Evolutionary conservation across 1,284 basidiomycete genomes (phyloP).

Genomic region (Heterobasidion parviporum): DNA sequence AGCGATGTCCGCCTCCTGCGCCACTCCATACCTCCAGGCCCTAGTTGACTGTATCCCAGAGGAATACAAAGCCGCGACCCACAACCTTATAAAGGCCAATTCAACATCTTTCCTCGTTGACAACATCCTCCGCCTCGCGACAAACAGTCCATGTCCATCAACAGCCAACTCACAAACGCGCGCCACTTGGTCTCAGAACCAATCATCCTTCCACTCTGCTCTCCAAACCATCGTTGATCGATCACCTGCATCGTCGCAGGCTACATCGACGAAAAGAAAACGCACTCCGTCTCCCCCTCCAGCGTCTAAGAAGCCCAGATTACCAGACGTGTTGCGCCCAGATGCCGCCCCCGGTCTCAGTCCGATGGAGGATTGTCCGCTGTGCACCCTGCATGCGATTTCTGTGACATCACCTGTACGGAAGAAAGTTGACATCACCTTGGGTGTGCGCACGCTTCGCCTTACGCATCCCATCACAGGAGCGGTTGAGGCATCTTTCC

Average conservation of each 20-base stretch:
- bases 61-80: neutral
- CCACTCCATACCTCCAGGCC: neutral
- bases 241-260: neutral
- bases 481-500: slow-evolving; percentile 34
- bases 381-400: slow-evolving; percentile 49
- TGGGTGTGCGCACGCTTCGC: slow-evolving; percentile 38
- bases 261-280: neutral
- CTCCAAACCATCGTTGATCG: slow-evolving; percentile 10
- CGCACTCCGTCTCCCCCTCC: neutral
- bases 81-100: neutral
- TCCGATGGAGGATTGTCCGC: slow-evolving; percentile 27
- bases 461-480: slow-evolving; percentile 40
- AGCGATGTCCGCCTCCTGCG: neutral
- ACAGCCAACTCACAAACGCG: neutral
- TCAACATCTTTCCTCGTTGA: slow-evolving; percentile 10
- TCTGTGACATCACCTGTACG: slow-evolving; percentile 61
- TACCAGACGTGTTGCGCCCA: neutral
- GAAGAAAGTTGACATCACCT: slow-evolving; percentile 57
- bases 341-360: neutral
- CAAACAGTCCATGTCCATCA: slow-evolving; percentile 12
- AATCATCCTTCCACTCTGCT: neutral
- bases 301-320: slow-evolving; percentile 9
- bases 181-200: neutral
- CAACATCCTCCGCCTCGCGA: slow-evolving; percentile 16
- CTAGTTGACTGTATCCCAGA: neutral